Evolutionary conservation across 2,329 filamentous ascomycete genomes (phyloP).

Genomic region (Zymoseptoria passerinii): DNA sequence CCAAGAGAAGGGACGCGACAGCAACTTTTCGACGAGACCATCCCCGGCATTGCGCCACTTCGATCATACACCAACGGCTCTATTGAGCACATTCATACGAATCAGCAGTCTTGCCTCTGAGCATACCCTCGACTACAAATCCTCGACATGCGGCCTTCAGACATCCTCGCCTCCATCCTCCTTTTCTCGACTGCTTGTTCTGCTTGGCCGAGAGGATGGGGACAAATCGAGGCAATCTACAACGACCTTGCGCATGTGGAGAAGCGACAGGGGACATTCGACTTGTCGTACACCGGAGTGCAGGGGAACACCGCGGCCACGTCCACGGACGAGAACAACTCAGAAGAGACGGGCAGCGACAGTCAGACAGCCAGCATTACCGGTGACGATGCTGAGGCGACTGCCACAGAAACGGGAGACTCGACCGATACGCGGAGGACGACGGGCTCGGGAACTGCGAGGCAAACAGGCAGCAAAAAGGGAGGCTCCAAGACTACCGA

Average conservation of each 20-base stretch:
- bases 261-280: constrained; percentile 19
- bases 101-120: background rate
- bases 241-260: constrained; percentile 23
- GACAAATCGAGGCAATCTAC: constrained; percentile 20
- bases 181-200: constrained; percentile 26
- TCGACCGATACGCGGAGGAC: constrained; percentile 7
- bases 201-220: constrained; percentile 24
- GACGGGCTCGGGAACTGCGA: constrained; percentile 10
- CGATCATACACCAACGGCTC: background rate
- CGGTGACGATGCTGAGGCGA: constrained; percentile 8
- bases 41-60: background rate
- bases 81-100: background rate
- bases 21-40: background rate
- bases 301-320: constrained; percentile 23
- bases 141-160: constrained; percentile 28
- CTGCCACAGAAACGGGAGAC: constrained; percentile 12
- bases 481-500: constrained; percentile 27
- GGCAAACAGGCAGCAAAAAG: constrained; percentile 15
- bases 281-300: constrained; percentile 16
- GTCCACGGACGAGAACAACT: constrained; percentile 1
- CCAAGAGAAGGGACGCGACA: background rate
- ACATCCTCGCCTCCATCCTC: constrained; percentile 25
- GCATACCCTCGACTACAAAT: background rate
- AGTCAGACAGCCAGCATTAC: background rate
- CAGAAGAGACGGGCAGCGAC: background rate